Conservation (phyloP, 169 alveolate genomes). For the Eimeria zaria region DNA sequence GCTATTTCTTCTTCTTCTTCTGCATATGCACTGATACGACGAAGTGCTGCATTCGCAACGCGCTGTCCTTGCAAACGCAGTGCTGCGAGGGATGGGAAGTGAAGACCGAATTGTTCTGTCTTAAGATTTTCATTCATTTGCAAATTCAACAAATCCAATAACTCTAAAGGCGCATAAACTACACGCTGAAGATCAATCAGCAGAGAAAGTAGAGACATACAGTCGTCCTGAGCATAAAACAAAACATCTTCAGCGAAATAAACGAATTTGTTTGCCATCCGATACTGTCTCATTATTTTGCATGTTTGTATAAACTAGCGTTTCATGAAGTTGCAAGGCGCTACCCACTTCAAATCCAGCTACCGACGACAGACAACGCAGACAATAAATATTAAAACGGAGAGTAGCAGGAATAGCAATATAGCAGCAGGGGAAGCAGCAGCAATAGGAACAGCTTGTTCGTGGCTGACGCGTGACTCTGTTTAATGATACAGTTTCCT, state of each 20-base stretch:
- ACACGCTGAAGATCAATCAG: slow-evolving; percentile 8
- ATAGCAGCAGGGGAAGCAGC: neutral
- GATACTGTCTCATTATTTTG: too few species aligned
- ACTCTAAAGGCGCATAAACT: slow-evolving; percentile 28
- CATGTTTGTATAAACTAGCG: too few species aligned
- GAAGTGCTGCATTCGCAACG: slow-evolving; percentile 6
- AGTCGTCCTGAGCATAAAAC: neutral
- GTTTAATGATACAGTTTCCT: neutral
- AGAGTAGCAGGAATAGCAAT: neutral
- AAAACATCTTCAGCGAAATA: neutral
- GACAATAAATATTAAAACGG: neutral
- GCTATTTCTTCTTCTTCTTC: slow-evolving; percentile 43
- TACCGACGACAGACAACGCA: neutral
- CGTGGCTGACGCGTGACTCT: neutral
- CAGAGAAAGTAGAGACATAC: neutral
- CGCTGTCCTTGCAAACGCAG: slow-evolving; percentile 42
- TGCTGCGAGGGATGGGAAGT: slow-evolving; percentile 43
- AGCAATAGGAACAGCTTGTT: neutral
- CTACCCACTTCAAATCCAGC: neutral
- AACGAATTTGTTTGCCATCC: neutral
- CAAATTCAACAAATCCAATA: slow-evolving; percentile 23
- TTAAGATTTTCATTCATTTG: neutral
- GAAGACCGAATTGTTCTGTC: neutral
- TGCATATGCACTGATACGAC: neutral
- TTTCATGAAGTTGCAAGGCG: too few species aligned